Evolutionary conservation across 2,329 filamentous ascomycete species (phyloP).

Genomic region (Microascus cirrosus): DNA sequence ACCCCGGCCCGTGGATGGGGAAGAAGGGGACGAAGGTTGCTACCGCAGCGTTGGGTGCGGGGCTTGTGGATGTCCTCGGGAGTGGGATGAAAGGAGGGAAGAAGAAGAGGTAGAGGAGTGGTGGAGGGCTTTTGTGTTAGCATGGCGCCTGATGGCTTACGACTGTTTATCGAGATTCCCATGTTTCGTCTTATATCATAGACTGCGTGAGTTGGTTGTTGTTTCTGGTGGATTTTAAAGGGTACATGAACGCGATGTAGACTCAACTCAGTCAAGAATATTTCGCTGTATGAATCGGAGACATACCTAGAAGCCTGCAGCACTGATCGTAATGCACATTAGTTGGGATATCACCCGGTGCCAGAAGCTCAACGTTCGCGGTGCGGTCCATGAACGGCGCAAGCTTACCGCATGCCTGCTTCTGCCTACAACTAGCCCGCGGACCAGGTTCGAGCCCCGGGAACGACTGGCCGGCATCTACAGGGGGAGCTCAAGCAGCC

Average conservation of each 20-base stretch:
- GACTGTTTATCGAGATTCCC: background rate
- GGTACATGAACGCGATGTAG: background rate
- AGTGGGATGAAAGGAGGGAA: conserved; percentile 14
- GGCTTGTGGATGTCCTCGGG: conserved; percentile 32
- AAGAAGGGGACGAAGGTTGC: conserved; percentile 36
- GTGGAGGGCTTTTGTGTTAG: background rate
- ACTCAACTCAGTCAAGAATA: too few species aligned
- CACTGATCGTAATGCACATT: too few species aligned
- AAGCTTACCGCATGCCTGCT: too few species aligned
- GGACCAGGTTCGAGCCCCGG: too few species aligned
- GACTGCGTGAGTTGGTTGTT: background rate
- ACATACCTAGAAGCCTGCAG: too few species aligned
- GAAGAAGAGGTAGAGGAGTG: background rate
- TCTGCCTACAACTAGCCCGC: too few species aligned
- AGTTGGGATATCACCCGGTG: too few species aligned
- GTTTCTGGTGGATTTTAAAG: background rate
- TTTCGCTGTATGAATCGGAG: too few species aligned
- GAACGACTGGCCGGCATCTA: too few species aligned
- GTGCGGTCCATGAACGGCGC: too few species aligned
- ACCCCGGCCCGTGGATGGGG: conserved; percentile 32
- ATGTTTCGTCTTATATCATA: background rate
- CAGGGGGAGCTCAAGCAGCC: too few species aligned
- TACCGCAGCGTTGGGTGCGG: conserved; percentile 35
- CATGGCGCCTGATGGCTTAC: background rate
- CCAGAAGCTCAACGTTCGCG: too few species aligned